A percentile compares a stretch with the other conserved stretches of the same genome.
These are phyloP conservation scores for Saturnispora serradocipensis DNA, from an alignment of 805 yeast genomes.

Conservation along the genomic window DNA sequence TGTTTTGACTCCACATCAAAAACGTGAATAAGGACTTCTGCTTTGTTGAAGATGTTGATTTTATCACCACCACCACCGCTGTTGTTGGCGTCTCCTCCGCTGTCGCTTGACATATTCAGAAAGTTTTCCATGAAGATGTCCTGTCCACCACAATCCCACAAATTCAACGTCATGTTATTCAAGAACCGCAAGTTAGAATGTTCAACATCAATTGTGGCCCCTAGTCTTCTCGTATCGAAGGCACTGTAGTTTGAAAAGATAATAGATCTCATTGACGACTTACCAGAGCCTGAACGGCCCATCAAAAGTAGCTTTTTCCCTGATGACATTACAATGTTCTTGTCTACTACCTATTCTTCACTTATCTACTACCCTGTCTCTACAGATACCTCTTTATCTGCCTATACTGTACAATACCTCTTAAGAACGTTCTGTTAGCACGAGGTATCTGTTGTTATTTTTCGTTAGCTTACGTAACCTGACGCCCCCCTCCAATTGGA, in stretches of 20 bases:
- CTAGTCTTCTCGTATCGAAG: constrained; percentile 87
- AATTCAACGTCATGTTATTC: constrained; percentile 88
- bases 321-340: constrained; percentile 12
- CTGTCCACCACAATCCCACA: constrained; percentile 99
- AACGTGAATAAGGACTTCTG: constrained; percentile 90
- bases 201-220: constrained; percentile 98
- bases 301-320: constrained; percentile 58
- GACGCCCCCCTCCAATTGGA: neutral
- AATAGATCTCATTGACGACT: constrained; percentile 94
- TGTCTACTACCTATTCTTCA: neutral
- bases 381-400: neutral
- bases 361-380: neutral
- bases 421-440: no score
- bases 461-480: neutral
- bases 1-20: constrained; percentile 93
- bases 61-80: constrained; percentile 38
- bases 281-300: constrained; percentile 97
- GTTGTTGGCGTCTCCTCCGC: constrained; percentile 12
- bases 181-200: constrained; percentile 88
- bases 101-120: constrained; percentile 17
- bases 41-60: constrained; percentile 81
- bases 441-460: neutral
- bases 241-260: constrained; percentile 95
- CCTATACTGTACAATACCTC: neutral
- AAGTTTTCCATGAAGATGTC: constrained; percentile 95